Percentiles rank a stretch among this genome's conserved stretches.
Conservation (phyloP, 2,329 filamentous ascomycete species). For the Penicillium thymicola region DNA sequence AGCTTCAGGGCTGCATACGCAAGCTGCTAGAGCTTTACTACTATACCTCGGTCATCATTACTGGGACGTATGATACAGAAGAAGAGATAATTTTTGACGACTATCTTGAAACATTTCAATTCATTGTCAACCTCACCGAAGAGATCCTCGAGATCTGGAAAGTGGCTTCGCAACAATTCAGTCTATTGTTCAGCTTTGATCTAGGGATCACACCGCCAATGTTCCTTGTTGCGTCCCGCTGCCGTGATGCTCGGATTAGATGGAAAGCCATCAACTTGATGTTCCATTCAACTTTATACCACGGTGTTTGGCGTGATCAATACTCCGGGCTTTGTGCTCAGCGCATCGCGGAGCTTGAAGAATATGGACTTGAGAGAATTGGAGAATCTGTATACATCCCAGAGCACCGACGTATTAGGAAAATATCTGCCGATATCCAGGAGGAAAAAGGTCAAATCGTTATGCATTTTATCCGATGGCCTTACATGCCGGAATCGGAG, state of each 20-base stretch:
- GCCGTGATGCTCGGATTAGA: neutral
- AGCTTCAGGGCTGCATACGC: neutral
- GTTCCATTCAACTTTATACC: neutral
- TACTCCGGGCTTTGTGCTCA: slow-evolving; percentile 8
- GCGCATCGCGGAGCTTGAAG: slow-evolving; percentile 5
- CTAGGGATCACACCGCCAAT: slow-evolving; percentile 4
- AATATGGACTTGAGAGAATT: neutral
- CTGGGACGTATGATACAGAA: neutral
- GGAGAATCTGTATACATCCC: slow-evolving; percentile 2
- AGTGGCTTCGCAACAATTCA: neutral
- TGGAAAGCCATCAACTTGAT: slow-evolving; percentile 1
- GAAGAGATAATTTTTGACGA: neutral
- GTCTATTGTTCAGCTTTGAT: slow-evolving; percentile 4
- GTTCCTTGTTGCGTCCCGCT: slow-evolving; percentile 7
- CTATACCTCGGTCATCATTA: neutral
- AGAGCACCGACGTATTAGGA: neutral
- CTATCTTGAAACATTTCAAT: neutral
- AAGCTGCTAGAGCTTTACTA: slow-evolving; percentile 7
- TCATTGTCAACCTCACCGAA: neutral
- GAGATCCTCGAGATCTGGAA: neutral
- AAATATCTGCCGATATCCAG: slow-evolving; percentile 6
- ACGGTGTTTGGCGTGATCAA: slow-evolving; percentile 6
- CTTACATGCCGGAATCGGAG: neutral
- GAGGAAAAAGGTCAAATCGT: neutral
- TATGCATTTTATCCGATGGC: slow-evolving; percentile 2